Conservation (phyloP, 495 filamentous ascomycete species). For the Penicillium soppii region DNA sequence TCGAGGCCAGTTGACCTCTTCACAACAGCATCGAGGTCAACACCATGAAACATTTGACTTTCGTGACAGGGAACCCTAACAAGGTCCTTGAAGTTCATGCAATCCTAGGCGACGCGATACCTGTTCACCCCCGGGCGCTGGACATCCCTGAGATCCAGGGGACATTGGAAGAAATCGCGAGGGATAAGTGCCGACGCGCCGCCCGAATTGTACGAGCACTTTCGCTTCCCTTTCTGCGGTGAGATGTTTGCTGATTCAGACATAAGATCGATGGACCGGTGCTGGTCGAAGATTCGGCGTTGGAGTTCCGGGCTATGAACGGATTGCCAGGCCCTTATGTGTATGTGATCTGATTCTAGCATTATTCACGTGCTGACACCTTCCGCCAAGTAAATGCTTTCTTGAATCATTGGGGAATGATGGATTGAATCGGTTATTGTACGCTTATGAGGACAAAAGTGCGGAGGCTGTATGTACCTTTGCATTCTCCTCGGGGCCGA, state of each 20-base stretch:
- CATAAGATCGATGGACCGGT: slow-evolving; percentile 72
- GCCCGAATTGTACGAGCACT: slow-evolving; percentile 55
- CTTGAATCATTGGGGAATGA: slow-evolving; percentile 70
- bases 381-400: slow-evolving; percentile 75
- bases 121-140: slow-evolving; percentile 59
- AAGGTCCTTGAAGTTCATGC: slow-evolving; percentile 76
- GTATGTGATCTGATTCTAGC: slow-evolving; percentile 47
- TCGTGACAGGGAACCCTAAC: slow-evolving; percentile 84
- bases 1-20: too few relatives aligned
- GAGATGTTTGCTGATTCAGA: background rate
- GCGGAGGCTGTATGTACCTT: slow-evolving; percentile 91
- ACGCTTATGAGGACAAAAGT: slow-evolving; percentile 77
- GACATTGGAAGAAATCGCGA: slow-evolving; percentile 73
- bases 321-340: slow-evolving; percentile 87
- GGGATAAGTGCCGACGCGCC: slow-evolving; percentile 72
- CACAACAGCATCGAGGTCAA: background rate
- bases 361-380: background rate
- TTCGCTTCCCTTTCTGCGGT: background rate
- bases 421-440: slow-evolving; percentile 78
- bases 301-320: slow-evolving; percentile 80
- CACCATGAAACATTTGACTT: slow-evolving; percentile 34
- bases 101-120: slow-evolving; percentile 65
- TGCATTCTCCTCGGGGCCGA: slow-evolving; percentile 76
- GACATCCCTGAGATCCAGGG: slow-evolving; percentile 82
- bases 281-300: slow-evolving; percentile 88